These are phyloP conservation scores for Dactylonectria macrodidyma DNA, from an alignment of 2,329 filamentous ascomycete genomes.

Conservation along the genomic window DNA sequence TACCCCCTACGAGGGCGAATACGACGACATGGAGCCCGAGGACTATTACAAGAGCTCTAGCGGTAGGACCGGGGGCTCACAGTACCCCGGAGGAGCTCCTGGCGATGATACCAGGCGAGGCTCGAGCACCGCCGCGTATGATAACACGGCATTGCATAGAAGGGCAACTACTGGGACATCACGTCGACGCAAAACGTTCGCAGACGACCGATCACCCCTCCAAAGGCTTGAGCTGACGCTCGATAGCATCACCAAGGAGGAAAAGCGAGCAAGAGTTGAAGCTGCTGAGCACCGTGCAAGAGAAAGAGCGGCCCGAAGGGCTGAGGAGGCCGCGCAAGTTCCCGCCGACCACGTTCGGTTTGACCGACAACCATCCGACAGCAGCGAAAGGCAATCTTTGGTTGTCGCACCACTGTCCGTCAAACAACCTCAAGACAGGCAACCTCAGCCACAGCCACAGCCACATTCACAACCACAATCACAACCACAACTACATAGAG, in stretches of 20 bases:
- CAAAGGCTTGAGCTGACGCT: slow-evolving; percentile 94
- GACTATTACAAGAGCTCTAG: slow-evolving; percentile 45
- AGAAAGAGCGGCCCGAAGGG: slow-evolving; percentile 67
- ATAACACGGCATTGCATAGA: slow-evolving; percentile 50
- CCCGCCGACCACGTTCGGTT: slow-evolving; percentile 37
- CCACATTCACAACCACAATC: no score
- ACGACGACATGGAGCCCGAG: slow-evolving; percentile 46
- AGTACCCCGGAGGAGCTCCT: slow-evolving; percentile 37
- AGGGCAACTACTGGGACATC: slow-evolving; percentile 58
- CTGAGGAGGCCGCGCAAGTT: slow-evolving; percentile 48
- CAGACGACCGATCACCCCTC: slow-evolving; percentile 88
- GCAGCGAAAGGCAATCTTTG: slow-evolving; percentile 34
- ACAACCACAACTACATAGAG: slow-evolving; percentile 33
- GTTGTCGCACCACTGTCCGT: slow-evolving; percentile 32
- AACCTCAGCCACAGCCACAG: slow-evolving; percentile 26
- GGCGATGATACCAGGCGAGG: slow-evolving; percentile 44
- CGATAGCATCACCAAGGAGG: slow-evolving; percentile 94
- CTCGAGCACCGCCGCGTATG: slow-evolving; percentile 39
- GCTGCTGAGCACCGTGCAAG: slow-evolving; percentile 83
- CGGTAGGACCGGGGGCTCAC: slow-evolving; percentile 37
- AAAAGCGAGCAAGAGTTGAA: slow-evolving; percentile 87
- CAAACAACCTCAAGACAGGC: slow-evolving; percentile 26
- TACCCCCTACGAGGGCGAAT: slow-evolving; percentile 28
- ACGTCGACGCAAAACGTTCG: slow-evolving; percentile 72
- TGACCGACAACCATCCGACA: slow-evolving; percentile 43